Evolutionary conservation across 306 rosid genomes (phyloP).

Genomic region (Cercis canadensis): DNA sequence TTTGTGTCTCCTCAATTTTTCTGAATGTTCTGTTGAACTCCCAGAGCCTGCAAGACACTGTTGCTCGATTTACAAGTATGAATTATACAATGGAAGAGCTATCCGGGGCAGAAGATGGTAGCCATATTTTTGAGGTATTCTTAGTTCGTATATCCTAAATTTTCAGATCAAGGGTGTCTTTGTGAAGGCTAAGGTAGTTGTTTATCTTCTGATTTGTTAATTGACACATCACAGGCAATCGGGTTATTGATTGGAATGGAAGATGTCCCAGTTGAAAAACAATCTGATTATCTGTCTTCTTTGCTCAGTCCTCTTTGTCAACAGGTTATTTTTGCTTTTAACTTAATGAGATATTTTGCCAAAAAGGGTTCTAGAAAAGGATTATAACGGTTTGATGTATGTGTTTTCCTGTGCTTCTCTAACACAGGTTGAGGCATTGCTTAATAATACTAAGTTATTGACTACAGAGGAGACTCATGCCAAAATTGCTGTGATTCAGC

Average conservation of each 20-base stretch:
- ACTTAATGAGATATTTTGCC: conserved; percentile 16
- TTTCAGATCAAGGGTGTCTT: conserved; percentile 23
- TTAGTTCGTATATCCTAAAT: background rate
- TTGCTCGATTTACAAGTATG: conserved; percentile 71
- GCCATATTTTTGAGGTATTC: conserved; percentile 95
- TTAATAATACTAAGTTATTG: conserved; percentile 63
- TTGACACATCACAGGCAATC: conserved; percentile 73
- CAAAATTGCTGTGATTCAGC: conserved; percentile 76
- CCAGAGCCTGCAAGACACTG: conserved; percentile 83
- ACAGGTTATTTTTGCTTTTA: conserved; percentile 63
- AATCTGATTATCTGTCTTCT: conserved; percentile 88
- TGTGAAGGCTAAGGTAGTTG: conserved; percentile 25
- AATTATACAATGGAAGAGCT: conserved; percentile 62
- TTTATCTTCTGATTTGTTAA: conserved; percentile 36
- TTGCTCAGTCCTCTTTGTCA: conserved; percentile 91
- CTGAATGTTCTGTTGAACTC: conserved; percentile 32
- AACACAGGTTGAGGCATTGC: conserved; percentile 77
- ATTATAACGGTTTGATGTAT: conserved; percentile 28
- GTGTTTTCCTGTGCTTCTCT: conserved; percentile 24
- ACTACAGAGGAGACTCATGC: conserved; percentile 68
- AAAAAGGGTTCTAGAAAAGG: background rate
- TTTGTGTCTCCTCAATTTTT: conserved; percentile 1
- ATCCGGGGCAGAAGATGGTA: conserved; percentile 88
- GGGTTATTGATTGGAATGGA: conserved; percentile 95
- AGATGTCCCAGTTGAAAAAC: conserved; percentile 81